Percentiles rank a stretch among this genome's conserved stretches.
These are phyloP conservation scores for Cystofilobasidium ferigula DNA, from an alignment of 768 basidiomycete genomes.

Conservation along the genomic window DNA sequence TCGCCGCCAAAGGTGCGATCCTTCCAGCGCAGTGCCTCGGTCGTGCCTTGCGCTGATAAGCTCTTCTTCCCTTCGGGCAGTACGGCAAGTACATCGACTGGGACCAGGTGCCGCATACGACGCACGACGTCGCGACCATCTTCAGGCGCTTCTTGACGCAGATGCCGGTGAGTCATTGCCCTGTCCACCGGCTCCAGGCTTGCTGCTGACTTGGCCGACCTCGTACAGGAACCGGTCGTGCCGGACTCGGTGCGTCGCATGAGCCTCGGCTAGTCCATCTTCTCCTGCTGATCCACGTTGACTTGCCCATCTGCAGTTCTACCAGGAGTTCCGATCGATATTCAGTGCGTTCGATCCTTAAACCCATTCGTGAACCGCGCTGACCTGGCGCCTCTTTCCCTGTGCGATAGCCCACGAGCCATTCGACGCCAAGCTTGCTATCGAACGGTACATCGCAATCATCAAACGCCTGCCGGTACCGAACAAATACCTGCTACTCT, in stretches of 20 bases:
- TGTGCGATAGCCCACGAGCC: constrained; percentile 50
- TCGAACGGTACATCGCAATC: constrained; percentile 68
- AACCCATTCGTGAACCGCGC: too few relatives aligned
- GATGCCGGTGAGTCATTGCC: constrained; percentile 65
- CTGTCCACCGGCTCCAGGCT: neutral
- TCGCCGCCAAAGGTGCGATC: constrained; percentile 60
- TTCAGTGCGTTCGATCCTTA: constrained; percentile 61
- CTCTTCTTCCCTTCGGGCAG: constrained; percentile 40
- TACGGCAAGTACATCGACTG: constrained; percentile 91
- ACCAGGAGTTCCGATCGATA: constrained; percentile 60
- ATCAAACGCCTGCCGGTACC: constrained; percentile 74
- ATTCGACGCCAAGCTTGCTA: constrained; percentile 58
- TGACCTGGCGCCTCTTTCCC: neutral
- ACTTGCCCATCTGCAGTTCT: neutral
- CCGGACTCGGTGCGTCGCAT: constrained; percentile 49
- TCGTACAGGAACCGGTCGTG: constrained; percentile 76
- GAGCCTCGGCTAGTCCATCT: too few relatives aligned
- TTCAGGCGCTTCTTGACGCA: constrained; percentile 90
- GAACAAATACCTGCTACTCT: constrained; percentile 92
- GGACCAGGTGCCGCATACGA: constrained; percentile 55
- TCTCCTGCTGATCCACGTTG: too few relatives aligned
- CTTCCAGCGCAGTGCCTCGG: constrained; percentile 6
- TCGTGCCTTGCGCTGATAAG: neutral
- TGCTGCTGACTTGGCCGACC: neutral
- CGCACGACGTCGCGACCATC: constrained; percentile 94